Evolutionary conservation across 2,329 filamentous ascomycete genomes (phyloP).

Genomic region (Dactylellina parvicollis): DNA sequence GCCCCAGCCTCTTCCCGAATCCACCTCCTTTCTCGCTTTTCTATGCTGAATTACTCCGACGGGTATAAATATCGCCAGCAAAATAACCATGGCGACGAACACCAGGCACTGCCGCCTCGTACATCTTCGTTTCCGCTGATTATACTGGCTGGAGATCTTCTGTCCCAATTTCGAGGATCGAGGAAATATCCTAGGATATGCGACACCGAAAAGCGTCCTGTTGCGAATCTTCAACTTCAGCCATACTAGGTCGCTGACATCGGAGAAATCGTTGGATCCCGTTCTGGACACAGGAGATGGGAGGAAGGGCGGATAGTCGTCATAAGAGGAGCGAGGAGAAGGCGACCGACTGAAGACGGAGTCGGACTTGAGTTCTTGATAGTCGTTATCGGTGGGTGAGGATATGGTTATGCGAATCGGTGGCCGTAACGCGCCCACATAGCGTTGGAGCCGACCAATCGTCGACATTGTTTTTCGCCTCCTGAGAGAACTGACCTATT

Average conservation of each 20-base stretch:
- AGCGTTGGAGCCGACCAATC: conserved; percentile 47
- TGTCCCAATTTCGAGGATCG: conserved; percentile 23
- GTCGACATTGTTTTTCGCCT: conserved; percentile 36
- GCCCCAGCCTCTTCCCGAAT: conserved; percentile 19
- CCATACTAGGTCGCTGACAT: conserved; percentile 39
- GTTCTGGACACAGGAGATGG: conserved; percentile 36
- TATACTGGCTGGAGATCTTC: conserved; percentile 9
- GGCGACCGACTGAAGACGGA: conserved; percentile 27
- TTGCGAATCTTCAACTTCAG: conserved; percentile 41
- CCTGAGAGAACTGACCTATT: neutral
- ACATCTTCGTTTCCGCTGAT: conserved; percentile 41
- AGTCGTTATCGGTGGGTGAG: conserved; percentile 38
- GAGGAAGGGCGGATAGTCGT: conserved; percentile 40
- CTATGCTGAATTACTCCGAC: conserved; percentile 11
- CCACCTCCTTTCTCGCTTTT: neutral
- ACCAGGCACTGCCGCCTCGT: conserved; percentile 39
- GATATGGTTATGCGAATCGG: conserved; percentile 47
- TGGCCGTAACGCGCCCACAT: conserved; percentile 34
- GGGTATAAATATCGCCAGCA: conserved; percentile 34
- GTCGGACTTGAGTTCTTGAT: conserved; percentile 48
- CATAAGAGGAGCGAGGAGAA: conserved; percentile 39
- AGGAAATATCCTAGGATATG: conserved; percentile 30
- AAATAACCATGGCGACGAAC: conserved; percentile 12
- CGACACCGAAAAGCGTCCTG: conserved; percentile 36
- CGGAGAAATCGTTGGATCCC: conserved; percentile 36